Percentiles rank a stretch among this genome's conserved stretches.
These are phyloP conservation scores for Hypoxylon crocopeplum DNA, from an alignment of 495 filamentous ascomycete species.

Conservation along the genomic window DNA sequence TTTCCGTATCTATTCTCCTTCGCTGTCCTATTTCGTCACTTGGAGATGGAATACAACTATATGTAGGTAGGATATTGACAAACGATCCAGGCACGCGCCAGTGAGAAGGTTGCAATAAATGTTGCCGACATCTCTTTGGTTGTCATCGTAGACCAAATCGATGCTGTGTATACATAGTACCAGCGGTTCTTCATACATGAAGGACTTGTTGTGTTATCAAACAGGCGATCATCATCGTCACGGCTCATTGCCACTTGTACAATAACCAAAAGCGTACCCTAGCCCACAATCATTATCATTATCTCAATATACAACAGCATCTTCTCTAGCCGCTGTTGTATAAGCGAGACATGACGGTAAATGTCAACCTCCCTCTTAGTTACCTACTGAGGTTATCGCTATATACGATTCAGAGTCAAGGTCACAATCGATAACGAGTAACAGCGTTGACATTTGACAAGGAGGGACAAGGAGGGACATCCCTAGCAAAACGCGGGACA, in stretches of 20 bases:
- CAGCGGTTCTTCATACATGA: slow-evolving; percentile 7
- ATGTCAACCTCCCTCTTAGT: too few species aligned
- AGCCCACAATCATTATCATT: too few species aligned
- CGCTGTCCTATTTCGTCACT: neutral
- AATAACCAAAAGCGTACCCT: too few species aligned
- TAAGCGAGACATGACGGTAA: too few species aligned
- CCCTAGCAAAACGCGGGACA: too few species aligned
- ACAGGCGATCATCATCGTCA: slow-evolving; percentile 1
- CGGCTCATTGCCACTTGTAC: neutral
- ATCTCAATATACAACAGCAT: too few species aligned
- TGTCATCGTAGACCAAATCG: neutral
- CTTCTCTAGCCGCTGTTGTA: too few species aligned
- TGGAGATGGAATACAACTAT: too few species aligned
- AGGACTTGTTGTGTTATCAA: too few species aligned
- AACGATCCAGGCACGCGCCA: slow-evolving; percentile 14
- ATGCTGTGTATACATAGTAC: slow-evolving; percentile 1
- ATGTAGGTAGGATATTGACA: slow-evolving; percentile 5
- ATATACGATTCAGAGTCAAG: neutral
- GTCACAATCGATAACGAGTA: slow-evolving; percentile 18
- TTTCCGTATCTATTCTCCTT: neutral
- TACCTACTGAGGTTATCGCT: neutral
- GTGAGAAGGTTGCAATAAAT: slow-evolving; percentile 12
- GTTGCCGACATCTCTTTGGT: neutral
- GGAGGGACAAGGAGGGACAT: slow-evolving; percentile 24
- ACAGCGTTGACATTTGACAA: neutral